Evolutionary conservation across 306 rosid species (phyloP), one percentile per base, ranked within the genome.

Genomic region (Carpinus fangiana): DNA sequence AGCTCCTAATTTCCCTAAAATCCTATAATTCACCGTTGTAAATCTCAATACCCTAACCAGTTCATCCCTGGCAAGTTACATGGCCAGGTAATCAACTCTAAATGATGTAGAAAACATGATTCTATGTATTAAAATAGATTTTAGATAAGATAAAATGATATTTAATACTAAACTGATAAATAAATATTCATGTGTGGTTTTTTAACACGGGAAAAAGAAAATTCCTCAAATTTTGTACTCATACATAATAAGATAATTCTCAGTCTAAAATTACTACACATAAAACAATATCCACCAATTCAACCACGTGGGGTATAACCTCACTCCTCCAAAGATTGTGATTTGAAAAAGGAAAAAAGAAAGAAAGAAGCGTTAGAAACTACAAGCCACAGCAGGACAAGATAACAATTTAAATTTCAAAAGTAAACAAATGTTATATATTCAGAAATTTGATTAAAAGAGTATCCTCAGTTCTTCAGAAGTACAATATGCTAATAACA

Each of bases 31-130:
- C 45, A 31, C 45, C 45, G 14, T 31, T 34, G 46, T 28, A 12
- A 26, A 61, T 61, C n/a, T 61, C 4, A 61, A 61, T 28, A 12
- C 43, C 67, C 67, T 28, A 61, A 61, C 67, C 43, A 5, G 67
- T 61, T 43, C 67, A 61, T 14, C 67, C 67, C 38, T 26, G 43
- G 7, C 6, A 28, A 28, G 12, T 17, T 61, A 12, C n/a, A 61
- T 28, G 38, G 67, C 67, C 67, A 31, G 67, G 67, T 61, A 61
- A 61, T 31, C 67, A 61, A 61, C 43, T 61, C 41, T 61, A 52
- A 52, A 52, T 51, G 55, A 51, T 14, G 67, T 60, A 60, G 67
- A 60, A 60, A 60, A 60, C 67, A 61, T 28, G 34, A 61, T 61
- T 17, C n/a, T 16, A 31, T 28, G 12, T 23, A 61, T 61, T 1